These are phyloP conservation scores for Pogostemon cablin DNA, from an alignment of 257 asterid species.

Conservation along the genomic window DNA sequence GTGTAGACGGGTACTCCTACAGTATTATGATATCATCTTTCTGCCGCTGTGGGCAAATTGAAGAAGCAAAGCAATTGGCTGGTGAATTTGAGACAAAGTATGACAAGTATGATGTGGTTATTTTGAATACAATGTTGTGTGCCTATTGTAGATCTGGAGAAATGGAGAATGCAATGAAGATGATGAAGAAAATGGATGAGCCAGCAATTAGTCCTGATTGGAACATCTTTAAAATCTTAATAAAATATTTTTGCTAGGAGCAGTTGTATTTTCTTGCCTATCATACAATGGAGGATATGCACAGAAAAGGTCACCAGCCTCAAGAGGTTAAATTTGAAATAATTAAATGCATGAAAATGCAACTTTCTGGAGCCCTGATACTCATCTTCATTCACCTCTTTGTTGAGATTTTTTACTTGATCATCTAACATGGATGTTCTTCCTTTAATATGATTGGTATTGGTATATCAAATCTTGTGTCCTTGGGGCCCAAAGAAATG, in stretches of 20 bases:
- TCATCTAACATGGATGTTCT: slow-evolving; percentile 1
- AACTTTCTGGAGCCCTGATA: slow-evolving; percentile 15
- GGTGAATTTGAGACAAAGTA: slow-evolving; percentile 74
- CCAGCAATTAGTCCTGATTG: slow-evolving; percentile 78
- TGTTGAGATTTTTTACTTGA: slow-evolving; percentile 19
- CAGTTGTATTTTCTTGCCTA: slow-evolving; percentile 75
- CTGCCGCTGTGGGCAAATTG: slow-evolving; percentile 71
- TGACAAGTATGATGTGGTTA: slow-evolving; percentile 86
- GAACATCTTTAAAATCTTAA: slow-evolving; percentile 78
- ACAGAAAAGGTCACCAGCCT: slow-evolving; percentile 80
- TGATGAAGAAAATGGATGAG: slow-evolving; percentile 95
- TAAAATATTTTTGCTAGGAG: slow-evolving; percentile 88
- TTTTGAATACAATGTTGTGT: slow-evolving; percentile 85
- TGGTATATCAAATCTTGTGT: too few relatives aligned
- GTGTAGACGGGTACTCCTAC: slow-evolving; percentile 88
- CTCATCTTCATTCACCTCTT: slow-evolving; percentile 10
- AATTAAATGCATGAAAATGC: slow-evolving; percentile 23
- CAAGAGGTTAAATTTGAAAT: slow-evolving; percentile 64
- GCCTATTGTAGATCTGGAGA: slow-evolving; percentile 92
- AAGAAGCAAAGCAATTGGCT: slow-evolving; percentile 90
- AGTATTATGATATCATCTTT: slow-evolving; percentile 95
- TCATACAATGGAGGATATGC: slow-evolving; percentile 91
- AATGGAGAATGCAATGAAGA: slow-evolving; percentile 92
- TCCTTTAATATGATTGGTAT: neutral
- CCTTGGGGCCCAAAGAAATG: too few relatives aligned